Base-by-base conservation (phyloP, 805 yeast species). In the Starmerella potacharoeniae region DNA sequence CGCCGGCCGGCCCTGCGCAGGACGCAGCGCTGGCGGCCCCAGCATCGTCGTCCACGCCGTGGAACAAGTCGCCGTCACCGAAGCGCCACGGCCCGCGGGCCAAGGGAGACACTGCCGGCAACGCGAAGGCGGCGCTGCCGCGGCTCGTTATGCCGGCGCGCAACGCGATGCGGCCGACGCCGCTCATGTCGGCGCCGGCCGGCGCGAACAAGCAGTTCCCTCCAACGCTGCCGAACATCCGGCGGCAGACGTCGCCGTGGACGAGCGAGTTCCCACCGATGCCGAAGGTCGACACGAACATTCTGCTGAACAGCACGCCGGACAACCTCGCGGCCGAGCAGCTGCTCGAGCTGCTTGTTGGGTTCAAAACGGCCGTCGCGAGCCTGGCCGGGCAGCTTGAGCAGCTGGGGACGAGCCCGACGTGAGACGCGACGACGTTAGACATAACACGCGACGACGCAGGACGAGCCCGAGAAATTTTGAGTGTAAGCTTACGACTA, bases 281-380 rank as follows among this genome's bases (percentile, higher is more conserved):
- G 45, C 74, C 75, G 7, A 58, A 55, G 22, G 51, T 73, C 14
- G 71, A 73, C 58, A 44, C 68, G 55, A 56, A 62, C 34, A 63
- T 71, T 51, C 59, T 73, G 58, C 58, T 70, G 48, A 75, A 73
- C 57, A 62, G 68, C 39, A 67, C 74, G 7, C 71, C 74, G 2
- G 62, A 65, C 45, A 62, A 62, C 6, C 64, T 62, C 13, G 64
- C 71, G 7, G 59, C 66, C 17, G 61, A 60, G 13, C 72, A 72
- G 50, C 60, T 73, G 41, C 64, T 62, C 29, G 56, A 56, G 35
- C 60, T 73, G 42, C 59, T 73, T 22, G 60, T 54, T 13, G 62
- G 67, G 8, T 67, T 68, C 54, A 64, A 65, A 36, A 53, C 54
- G 10, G 65, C 66, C 3, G 40, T 62, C 17, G 16, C 49, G 29